Evolutionary conservation across 1,139 yeast species (phyloP), one percentile per base, ranked within the genome.

Genomic region (Hansenula anomala): DNA sequence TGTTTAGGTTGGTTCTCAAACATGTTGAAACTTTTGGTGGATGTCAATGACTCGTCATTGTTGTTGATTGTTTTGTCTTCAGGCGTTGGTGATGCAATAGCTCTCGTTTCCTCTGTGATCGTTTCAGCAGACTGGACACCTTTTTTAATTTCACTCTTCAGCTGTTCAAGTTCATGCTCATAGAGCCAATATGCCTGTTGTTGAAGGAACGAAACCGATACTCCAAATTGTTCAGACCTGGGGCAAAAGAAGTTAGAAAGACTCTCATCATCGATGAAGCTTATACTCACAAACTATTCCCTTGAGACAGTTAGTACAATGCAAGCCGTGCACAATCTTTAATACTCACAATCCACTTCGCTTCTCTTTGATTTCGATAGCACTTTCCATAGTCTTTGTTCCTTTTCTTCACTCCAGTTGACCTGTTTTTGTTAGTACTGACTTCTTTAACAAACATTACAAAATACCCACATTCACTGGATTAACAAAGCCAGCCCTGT

Each of bases 151-250:
- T 61, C 61, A 5, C 52, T 60, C 19, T 66, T 53, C 15, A 69
- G 58, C 35, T 63, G 64, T 34, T 66, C 65, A 33, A 69, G 53
- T 47, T 69, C 74, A 38, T 59, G 60, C 43, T 69, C 73, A 40
- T 69, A 69, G 5, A 69, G 55, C 73, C 74, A 67, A 6, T 67
- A 69, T 1, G 73, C 71, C 43, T 69, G 73, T 44, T 69, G 73
- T 19, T 69, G 61, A 4, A 69, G 53, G 39, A 67, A 69, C 8
- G 66, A 60, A 7, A 60, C 60, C 4, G 71, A 57, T 3, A 66
- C 73, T 11, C 56, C 50, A 39, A 69, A 67, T 39, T 54, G 38
- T 16, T 49, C 45, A 4, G 55, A 29, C 28, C 42, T 37, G 7
- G 8, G 9, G n/a, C 3, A 5, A 12, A n/a, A n/a, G n/a, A n/a